Percentiles rank a stretch among this genome's conserved stretches.
Conservation (phyloP, 805 yeast species). For the Kurtzmaniella fragi region DNA sequence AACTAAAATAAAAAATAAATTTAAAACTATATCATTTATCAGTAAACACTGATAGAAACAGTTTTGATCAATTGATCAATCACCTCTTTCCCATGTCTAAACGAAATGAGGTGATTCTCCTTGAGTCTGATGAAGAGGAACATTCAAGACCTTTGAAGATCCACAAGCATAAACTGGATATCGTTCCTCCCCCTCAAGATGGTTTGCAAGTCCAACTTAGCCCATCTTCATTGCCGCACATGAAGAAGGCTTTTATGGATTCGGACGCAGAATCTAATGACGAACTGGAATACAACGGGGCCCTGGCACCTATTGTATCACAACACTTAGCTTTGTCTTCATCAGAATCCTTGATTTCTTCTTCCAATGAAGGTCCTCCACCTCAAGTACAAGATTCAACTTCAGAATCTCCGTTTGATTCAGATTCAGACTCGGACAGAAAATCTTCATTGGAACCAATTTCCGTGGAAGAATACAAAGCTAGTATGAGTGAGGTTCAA, state of each 20-base stretch:
- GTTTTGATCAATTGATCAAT: not conserved
- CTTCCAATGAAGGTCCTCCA: not conserved
- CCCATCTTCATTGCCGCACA: slow-evolving; percentile 3
- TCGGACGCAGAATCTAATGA: not conserved
- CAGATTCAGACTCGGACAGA: not conserved
- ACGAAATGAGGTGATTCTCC: slow-evolving; percentile 18
- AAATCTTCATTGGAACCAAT: slow-evolving; percentile 2
- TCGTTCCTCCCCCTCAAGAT: not conserved
- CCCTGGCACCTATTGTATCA: not conserved
- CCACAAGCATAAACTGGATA: slow-evolving; percentile 1
- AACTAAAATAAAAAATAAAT: no score
- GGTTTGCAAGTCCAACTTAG: not conserved
- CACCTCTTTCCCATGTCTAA: not conserved
- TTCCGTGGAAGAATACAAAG: slow-evolving; percentile 4
- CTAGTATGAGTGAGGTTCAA: not conserved
- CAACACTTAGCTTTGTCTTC: not conserved
- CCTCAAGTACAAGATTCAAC: no score
- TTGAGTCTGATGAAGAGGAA: slow-evolving; percentile 17
- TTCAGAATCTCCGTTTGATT: not conserved
- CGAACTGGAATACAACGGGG: slow-evolving; percentile 3
- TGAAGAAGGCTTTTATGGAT: slow-evolving; percentile 1
- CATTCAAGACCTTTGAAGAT: slow-evolving; percentile 4
- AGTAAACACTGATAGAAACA: not conserved
- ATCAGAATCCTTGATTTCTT: not conserved
- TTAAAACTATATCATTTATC: not conserved